phyloP scores from a whole-genome alignment of 305 asterid genomes.

The Fraxinus greggii region DNA sequence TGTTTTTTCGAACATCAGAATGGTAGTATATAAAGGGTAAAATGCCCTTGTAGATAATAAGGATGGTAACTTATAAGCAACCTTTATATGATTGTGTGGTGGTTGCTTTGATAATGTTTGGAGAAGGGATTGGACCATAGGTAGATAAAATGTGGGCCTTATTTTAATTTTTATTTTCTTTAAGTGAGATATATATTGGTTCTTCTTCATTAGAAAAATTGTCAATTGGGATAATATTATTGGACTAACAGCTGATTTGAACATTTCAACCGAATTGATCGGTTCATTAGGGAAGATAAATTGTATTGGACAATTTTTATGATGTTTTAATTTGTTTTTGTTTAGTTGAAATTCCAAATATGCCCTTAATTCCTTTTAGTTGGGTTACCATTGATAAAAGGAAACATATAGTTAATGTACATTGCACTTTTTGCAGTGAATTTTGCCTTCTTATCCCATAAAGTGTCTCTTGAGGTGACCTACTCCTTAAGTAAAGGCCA shows the following conservation, averaged over 20 bases:
- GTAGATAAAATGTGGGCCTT: neutral
- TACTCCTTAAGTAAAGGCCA: constrained; percentile 50
- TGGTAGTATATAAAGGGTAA: no score
- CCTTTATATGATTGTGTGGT: constrained; percentile 26
- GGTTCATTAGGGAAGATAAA: constrained; percentile 27
- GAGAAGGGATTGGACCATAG: neutral
- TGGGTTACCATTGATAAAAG: neutral
- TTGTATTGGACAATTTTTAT: constrained; percentile 13
- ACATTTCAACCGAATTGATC: constrained; percentile 33
- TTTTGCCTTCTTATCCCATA: constrained; percentile 18
- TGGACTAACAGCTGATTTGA: constrained; percentile 14
- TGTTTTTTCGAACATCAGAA: neutral
- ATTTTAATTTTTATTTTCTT: neutral
- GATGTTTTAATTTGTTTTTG: neutral
- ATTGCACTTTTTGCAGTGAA: constrained; percentile 35
- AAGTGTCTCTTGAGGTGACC: constrained; percentile 36
- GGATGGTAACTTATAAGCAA: constrained; percentile 27
- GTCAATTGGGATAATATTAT: neutral
- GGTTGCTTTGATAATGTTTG: neutral
- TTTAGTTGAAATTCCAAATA: neutral
- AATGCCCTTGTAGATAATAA: no score
- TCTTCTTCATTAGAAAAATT: neutral
- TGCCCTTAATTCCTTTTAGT: neutral
- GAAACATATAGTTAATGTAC: neutral
- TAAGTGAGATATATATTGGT: neutral